Evolutionary conservation across 495 filamentous ascomycete genomes (phyloP).

Genomic region (Sphaerosporella brunnea): DNA sequence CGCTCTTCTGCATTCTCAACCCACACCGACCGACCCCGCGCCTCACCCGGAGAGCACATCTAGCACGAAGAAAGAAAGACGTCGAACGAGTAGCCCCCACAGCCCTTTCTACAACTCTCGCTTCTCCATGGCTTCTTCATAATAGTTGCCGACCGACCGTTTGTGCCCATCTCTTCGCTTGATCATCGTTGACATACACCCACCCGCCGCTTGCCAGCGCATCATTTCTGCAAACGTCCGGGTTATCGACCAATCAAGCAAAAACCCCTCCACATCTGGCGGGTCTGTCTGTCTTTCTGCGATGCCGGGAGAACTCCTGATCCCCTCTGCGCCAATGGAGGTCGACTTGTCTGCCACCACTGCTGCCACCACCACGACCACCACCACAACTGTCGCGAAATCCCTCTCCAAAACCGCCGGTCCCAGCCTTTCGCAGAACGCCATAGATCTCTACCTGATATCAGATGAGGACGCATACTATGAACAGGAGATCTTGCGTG

Average conservation of each 20-base stretch:
- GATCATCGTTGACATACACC: background rate
- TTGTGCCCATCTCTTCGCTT: slow-evolving; percentile 1
- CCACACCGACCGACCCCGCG: no score
- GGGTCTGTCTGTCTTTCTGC: background rate
- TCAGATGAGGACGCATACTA: slow-evolving; percentile 81
- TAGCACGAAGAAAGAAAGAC: no score
- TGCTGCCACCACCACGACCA: slow-evolving; percentile 29
- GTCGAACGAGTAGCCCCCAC: no score
- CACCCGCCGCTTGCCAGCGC: slow-evolving; percentile 6
- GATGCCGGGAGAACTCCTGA: slow-evolving; percentile 47
- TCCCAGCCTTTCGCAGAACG: slow-evolving; percentile 12
- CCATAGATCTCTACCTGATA: slow-evolving; percentile 57
- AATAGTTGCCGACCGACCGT: background rate
- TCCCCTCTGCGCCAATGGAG: slow-evolving; percentile 26
- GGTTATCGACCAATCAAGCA: no score
- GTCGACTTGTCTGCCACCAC: slow-evolving; percentile 17
- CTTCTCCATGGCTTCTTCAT: slow-evolving; percentile 1
- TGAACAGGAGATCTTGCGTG: slow-evolving; percentile 84
- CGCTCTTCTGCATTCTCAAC: no score
- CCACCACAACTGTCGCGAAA: slow-evolving; percentile 36
- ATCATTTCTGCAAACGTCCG: slow-evolving; percentile 6
- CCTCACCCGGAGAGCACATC: no score
- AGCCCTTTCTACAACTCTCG: background rate
- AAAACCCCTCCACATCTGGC: background rate
- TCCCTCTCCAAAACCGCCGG: slow-evolving; percentile 30